These are phyloP conservation scores for Rhododendron ferrugineum DNA, from an alignment of 148 eudicot genomes.

Conservation along the genomic window DNA sequence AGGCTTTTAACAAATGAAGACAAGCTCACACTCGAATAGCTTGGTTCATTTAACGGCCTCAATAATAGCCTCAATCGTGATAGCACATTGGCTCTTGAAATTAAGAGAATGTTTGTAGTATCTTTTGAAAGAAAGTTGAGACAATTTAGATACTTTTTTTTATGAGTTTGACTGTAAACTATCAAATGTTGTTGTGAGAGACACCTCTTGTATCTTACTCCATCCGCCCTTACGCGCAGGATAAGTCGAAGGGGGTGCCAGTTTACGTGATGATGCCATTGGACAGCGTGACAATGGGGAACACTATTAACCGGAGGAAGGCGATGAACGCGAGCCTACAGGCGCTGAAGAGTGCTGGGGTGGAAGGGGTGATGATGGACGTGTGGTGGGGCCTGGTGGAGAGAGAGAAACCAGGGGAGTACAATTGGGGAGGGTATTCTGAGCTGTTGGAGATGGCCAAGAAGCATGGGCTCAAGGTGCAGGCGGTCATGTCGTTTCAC, in stretches of 20 bases:
- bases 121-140: neutral
- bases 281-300: constrained; percentile 70
- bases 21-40: too few relatives aligned
- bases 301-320: constrained; percentile 59
- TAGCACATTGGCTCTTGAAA: too few relatives aligned
- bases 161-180: neutral
- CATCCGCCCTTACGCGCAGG: neutral
- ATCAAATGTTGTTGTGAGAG: neutral
- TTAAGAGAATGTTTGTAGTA: neutral
- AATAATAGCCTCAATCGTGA: too few relatives aligned
- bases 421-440: constrained; percentile 78
- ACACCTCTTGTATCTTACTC: neutral
- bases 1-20: too few relatives aligned
- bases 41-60: too few relatives aligned
- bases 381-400: constrained; percentile 99
- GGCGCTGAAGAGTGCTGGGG: constrained; percentile 84
- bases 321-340: constrained; percentile 78
- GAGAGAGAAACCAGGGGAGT: constrained; percentile 63
- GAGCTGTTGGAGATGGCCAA: constrained; percentile 74
- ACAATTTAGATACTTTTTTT: neutral
- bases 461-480: constrained; percentile 67
- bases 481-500: constrained; percentile 92
- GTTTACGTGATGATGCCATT: constrained; percentile 95
- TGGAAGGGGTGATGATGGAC: constrained; percentile 84
- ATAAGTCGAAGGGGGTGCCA: constrained; percentile 58